Evolutionary conservation across 306 rosid genomes (phyloP).

Genomic region (Cicer arietinum): DNA sequence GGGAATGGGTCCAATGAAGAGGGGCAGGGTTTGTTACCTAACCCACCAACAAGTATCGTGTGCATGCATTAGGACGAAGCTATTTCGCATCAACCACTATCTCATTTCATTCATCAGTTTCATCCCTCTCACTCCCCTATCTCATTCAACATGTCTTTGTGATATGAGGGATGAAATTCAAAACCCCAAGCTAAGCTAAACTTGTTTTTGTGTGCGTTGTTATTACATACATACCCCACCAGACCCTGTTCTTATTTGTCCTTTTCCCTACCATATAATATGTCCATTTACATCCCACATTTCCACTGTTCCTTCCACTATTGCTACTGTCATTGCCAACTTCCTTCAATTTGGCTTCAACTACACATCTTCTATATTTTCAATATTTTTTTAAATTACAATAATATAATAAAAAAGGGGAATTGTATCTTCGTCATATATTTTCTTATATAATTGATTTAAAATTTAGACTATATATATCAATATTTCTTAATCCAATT

Average conservation of each 20-base stretch:
- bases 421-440: too few species aligned
- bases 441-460: too few species aligned
- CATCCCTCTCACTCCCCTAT: constrained; percentile 24
- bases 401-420: too few species aligned
- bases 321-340: constrained; percentile 36
- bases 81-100: constrained; percentile 77
- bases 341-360: constrained; percentile 9
- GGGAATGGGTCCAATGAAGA: constrained; percentile 88
- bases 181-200: background rate
- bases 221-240: constrained; percentile 48
- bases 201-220: background rate
- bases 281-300: constrained; percentile 42
- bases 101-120: constrained; percentile 43
- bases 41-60: constrained; percentile 99
- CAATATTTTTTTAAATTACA: too few species aligned
- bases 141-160: constrained; percentile 7
- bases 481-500: too few species aligned
- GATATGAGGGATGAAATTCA: background rate
- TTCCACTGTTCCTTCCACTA: constrained; percentile 40
- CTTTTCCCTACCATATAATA: constrained; percentile 40
- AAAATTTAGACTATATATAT: too few species aligned
- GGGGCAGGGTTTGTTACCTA: constrained; percentile 98
- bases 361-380: background rate
- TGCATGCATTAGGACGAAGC: constrained; percentile 64
- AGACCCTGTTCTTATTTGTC: constrained; percentile 63